phyloP scores from a whole-genome alignment of 179 eudicot species.

The Spergularia azorica region DNA sequence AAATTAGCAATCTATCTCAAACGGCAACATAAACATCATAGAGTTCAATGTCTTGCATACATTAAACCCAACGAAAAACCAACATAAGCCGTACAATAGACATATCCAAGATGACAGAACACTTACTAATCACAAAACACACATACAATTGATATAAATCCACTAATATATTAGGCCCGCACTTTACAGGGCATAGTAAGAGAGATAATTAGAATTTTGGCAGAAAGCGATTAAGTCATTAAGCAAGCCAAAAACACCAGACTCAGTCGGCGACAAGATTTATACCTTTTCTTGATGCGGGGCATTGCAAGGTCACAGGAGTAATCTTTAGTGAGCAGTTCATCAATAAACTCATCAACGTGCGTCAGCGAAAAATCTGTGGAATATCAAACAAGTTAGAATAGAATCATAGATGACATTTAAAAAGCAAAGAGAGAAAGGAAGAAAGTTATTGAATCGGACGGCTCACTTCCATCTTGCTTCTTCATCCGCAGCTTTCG shows the following conservation, averaged over 20 bases:
- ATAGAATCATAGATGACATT: background rate
- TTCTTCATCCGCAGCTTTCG: slow-evolving; percentile 66
- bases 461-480: slow-evolving; percentile 66
- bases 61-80: too few relatives aligned
- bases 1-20: too few relatives aligned
- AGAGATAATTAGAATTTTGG: background rate
- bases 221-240: background rate
- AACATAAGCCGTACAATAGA: too few relatives aligned
- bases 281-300: slow-evolving; percentile 85
- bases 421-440: background rate
- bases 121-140: too few relatives aligned
- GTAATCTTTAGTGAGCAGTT: slow-evolving; percentile 84
- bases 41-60: too few relatives aligned
- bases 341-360: slow-evolving; percentile 90
- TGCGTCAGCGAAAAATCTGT: slow-evolving; percentile 74
- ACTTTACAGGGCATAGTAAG: background rate
- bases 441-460: background rate
- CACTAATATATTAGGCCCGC: background rate
- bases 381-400: slow-evolving; percentile 14
- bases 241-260: background rate
- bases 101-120: too few relatives aligned
- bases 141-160: too few relatives aligned
- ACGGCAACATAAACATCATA: too few relatives aligned
- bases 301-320: slow-evolving; percentile 94
- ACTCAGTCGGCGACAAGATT: background rate